Evolutionary conservation across 176 grass and related monocot species (phyloP), one percentile per base, ranked within the genome.

Genomic region (Zoysia japonica): DNA sequence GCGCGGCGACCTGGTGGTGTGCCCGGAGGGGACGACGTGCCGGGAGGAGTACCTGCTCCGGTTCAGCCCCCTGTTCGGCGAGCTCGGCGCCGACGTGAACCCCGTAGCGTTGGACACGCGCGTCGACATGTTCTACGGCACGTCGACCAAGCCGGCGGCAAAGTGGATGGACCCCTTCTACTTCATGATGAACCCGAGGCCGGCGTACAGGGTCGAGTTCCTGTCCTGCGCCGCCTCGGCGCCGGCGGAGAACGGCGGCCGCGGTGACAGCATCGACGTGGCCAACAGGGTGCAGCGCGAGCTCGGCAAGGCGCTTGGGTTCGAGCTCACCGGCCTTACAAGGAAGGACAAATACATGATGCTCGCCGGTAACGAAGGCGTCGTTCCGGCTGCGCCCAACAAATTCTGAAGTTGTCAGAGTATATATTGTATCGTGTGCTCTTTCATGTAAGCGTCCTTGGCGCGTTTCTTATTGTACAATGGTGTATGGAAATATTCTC

Each of bases 11-110:
- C 75, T 96, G 37, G 87, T 92, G 54, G 90, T 96, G 44, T 96
- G 93, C 82, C 93, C 93, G 3, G 90, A 96, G 76, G 93, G 93
- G 11, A 96, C 93, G 3, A 96, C 93, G 3, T 96, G 93, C 78
- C 70, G 93, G 20, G 93, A 96, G 72, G 66, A 70, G 15, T 92
- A 86, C 71, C 79, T 96, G 41, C 75, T 96, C 10, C 76, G 90
- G 17, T 88, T 92, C 87, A 92, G 93, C 84, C 93, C 87, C 8
- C 86, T 96, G 54, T 90, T 84, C 66, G 61, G 87, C 6, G 90
- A 92, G 81, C 72, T 92, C 39, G 78, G 59, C 12, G 72, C 44
- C 9, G 90, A 28, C 44, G 86, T 88, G 15, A 81, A 76, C 55
- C 85, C 93, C 5, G 87, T 92, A 9, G 90, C 90, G 39, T 74